Percentiles rank a stretch among this genome's conserved stretches.
phyloP scores from a whole-genome alignment of 805 yeast species.

The Yamadazyma paraphyllophila region DNA sequence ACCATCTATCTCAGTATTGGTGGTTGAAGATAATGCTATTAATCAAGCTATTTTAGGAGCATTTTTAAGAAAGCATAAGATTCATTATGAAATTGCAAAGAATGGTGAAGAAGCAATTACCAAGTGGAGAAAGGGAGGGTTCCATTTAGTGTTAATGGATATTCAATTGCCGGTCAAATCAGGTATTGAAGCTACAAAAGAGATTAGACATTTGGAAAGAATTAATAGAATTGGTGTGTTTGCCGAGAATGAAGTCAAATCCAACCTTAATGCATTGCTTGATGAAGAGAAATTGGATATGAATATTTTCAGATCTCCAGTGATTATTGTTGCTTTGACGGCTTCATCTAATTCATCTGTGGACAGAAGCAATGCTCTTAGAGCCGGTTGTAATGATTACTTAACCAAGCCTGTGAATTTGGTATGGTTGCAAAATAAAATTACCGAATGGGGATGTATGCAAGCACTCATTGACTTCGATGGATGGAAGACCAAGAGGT shows the following conservation, averaged over 20 bases:
- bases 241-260: constrained; percentile 39
- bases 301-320: constrained; percentile 79
- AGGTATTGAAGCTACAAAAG: constrained; percentile 93
- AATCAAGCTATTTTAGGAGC: constrained; percentile 90
- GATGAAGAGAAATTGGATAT: constrained; percentile 59
- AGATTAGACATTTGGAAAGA: constrained; percentile 80
- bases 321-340: constrained; percentile 95
- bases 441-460: constrained; percentile 99
- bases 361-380: constrained; percentile 85
- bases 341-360: constrained; percentile 79
- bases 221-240: constrained; percentile 74
- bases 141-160: constrained; percentile 94
- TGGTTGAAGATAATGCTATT: constrained; percentile 94
- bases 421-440: constrained; percentile 90
- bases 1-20: constrained; percentile 85
- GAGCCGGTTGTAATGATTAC: constrained; percentile 97
- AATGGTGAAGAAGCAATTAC: constrained; percentile 95
- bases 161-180: constrained; percentile 94
- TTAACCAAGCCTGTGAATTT: constrained; percentile 93
- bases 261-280: constrained; percentile 20
- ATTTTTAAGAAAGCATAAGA: constrained; percentile 79
- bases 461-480: constrained; percentile 95
- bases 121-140: constrained; percentile 92
- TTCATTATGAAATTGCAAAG: constrained; percentile 81
- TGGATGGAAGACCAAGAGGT: constrained; percentile 61